Percentiles rank a stretch among this genome's conserved stretches.
phyloP scores from a whole-genome alignment of 192 early-diverging fungal genomes.

The Coemansia sp. region DNA sequence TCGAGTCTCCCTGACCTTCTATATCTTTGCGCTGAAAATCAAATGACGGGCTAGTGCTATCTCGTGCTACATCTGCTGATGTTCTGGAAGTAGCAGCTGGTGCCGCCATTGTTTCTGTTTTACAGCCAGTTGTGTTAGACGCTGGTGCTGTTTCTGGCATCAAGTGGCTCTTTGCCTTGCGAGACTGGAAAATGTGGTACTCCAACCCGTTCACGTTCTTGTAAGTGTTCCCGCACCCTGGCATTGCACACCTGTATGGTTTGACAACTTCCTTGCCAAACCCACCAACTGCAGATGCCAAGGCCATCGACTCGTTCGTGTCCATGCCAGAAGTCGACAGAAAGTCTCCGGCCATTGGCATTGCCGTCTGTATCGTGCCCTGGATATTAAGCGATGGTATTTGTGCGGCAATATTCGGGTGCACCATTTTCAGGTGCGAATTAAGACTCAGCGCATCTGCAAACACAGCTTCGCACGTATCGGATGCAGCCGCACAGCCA shows the following conservation, averaged over 20 bases:
- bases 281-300: conserved; percentile 2
- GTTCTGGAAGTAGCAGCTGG: too few relatives aligned
- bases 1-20: too few relatives aligned
- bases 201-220: conserved; percentile 84
- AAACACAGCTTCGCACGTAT: conserved; percentile 39
- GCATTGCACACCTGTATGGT: conserved; percentile 68
- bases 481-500: conserved; percentile 47
- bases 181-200: conserved; percentile 70
- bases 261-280: conserved; percentile 8
- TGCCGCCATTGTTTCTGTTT: too few relatives aligned
- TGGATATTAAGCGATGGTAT: conserved; percentile 39
- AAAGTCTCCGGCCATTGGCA: neutral
- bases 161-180: conserved; percentile 45
- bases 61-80: neutral
- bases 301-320: neutral
- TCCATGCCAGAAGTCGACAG: neutral
- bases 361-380: neutral
- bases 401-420: conserved; percentile 27
- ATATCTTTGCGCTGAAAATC: neutral
- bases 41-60: conserved; percentile 1
- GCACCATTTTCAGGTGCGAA: conserved; percentile 48
- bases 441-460: conserved; percentile 41
- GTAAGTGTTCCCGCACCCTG: conserved; percentile 67
- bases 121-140: neutral
- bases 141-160: neutral